A percentile compares a stretch with the other conserved stretches of the same genome.
These are phyloP conservation scores for Monosporascus sp. DNA, from an alignment of 2,329 filamentous ascomycete species.

Conservation along the genomic window DNA sequence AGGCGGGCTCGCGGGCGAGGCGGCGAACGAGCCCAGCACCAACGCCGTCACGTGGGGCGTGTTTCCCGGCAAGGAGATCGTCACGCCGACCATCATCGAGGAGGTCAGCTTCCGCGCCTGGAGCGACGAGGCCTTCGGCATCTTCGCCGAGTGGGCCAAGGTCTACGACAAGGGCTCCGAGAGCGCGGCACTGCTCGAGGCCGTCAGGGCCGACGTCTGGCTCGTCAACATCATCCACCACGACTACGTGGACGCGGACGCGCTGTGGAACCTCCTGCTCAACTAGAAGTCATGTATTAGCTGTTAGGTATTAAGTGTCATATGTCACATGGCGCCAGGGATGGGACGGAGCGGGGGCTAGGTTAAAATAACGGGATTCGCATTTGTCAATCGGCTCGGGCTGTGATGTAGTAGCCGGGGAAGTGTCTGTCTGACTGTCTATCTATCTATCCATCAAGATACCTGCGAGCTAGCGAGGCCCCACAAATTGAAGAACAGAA, in stretches of 20 bases:
- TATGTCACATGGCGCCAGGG: too few relatives aligned
- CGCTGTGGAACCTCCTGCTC: constrained; percentile 65
- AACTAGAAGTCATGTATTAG: constrained; percentile 16
- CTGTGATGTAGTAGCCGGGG: background rate
- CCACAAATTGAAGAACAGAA: background rate
- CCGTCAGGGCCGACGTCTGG: constrained; percentile 67
- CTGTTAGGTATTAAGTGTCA: background rate
- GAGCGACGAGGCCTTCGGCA: constrained; percentile 92
- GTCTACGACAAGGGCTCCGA: constrained; percentile 74
- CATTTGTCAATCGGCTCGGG: too few relatives aligned
- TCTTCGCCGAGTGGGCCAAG: constrained; percentile 90
- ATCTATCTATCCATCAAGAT: constrained; percentile 3
- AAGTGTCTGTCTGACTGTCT: background rate
- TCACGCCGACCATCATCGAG: constrained; percentile 95
- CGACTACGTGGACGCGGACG: constrained; percentile 65
- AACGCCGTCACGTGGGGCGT: constrained; percentile 97
- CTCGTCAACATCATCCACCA: constrained; percentile 89
- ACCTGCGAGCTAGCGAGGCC: background rate
- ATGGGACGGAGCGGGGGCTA: too few relatives aligned
- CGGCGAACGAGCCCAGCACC: constrained; percentile 49
- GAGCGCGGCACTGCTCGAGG: constrained; percentile 66
- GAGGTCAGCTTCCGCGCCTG: constrained; percentile 90
- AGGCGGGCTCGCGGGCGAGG: constrained; percentile 27
- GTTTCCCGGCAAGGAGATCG: constrained; percentile 92
- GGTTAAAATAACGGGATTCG: too few relatives aligned